Evolutionary conservation across 2,329 filamentous ascomycete species (phyloP).

Genomic region (Parascedosporium putredinis): DNA sequence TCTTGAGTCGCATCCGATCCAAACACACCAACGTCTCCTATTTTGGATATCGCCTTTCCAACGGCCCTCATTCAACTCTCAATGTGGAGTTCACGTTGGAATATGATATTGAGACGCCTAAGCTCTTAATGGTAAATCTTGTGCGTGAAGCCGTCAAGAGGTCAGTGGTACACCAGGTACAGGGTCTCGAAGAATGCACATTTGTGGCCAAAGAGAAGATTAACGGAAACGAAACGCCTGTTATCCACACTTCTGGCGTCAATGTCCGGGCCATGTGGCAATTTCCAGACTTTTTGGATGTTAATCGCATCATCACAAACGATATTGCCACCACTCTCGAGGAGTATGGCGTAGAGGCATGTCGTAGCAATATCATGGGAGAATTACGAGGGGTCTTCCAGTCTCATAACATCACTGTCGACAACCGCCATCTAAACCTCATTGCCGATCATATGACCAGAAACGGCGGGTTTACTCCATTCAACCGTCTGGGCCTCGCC

Average conservation of each 20-base stretch:
- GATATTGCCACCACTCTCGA: conserved; percentile 78
- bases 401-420: conserved; percentile 84
- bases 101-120: conserved; percentile 71
- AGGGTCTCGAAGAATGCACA: conserved; percentile 63
- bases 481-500: conserved; percentile 81
- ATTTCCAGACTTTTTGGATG: conserved; percentile 75
- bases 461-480: conserved; percentile 77
- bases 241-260: conserved; percentile 71
- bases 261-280: conserved; percentile 88
- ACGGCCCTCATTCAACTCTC: conserved; percentile 55
- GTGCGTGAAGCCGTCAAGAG: conserved; percentile 71
- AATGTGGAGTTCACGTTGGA: conserved; percentile 59
- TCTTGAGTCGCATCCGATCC: conserved; percentile 54
- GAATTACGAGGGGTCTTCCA: conserved; percentile 81
- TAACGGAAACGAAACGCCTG: conserved; percentile 39
- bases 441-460: conserved; percentile 99
- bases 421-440: conserved; percentile 84
- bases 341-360: conserved; percentile 89
- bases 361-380: conserved; percentile 72
- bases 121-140: conserved; percentile 85
- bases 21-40: conserved; percentile 56
- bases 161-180: conserved; percentile 79
- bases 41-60: conserved; percentile 70
- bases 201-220: conserved; percentile 52
- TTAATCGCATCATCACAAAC: conserved; percentile 80